phyloP scores from a whole-genome alignment of 768 basidiomycete genomes.

The Serpula lacrymans region DNA sequence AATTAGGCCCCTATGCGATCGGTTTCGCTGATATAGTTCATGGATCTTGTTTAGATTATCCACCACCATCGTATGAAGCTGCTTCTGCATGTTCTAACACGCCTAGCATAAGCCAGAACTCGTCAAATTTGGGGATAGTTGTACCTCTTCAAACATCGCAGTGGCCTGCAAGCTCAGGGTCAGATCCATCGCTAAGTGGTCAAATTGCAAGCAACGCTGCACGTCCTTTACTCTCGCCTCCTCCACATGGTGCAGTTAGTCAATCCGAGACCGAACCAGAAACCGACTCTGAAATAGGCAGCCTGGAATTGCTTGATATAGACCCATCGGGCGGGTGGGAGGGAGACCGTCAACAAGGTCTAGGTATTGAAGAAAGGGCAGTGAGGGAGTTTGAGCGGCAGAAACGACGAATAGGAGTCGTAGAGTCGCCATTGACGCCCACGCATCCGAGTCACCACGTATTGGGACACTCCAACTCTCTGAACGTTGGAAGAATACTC shows the following conservation, averaged over 20 bases:
- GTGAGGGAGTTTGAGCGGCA: conserved; percentile 24
- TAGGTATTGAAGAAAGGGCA: conserved; percentile 40
- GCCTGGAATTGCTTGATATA: conserved; percentile 51
- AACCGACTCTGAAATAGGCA: conserved; percentile 48
- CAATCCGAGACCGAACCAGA: conserved; percentile 19
- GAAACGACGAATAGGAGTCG: conserved; percentile 31
- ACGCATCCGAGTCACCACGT: conserved; percentile 29
- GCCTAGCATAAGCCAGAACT: conserved; percentile 21
- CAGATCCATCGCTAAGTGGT: not conserved
- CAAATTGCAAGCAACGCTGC: conserved; percentile 10
- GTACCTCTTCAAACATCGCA: conserved; percentile 2
- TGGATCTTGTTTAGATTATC: conserved; percentile 51
- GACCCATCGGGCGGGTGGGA: conserved; percentile 43
- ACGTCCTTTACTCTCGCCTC: conserved; percentile 6
- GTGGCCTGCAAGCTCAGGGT: not conserved
- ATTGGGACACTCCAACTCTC: conserved; percentile 8
- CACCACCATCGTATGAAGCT: conserved; percentile 73
- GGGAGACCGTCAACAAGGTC: conserved; percentile 40
- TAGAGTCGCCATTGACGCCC: conserved; percentile 14
- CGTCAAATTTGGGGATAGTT: conserved; percentile 20
- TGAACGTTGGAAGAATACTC: conserved; percentile 23
- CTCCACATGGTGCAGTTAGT: conserved; percentile 1
- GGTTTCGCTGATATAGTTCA: conserved; percentile 11
- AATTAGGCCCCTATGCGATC: conserved; percentile 1
- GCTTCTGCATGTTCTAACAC: conserved; percentile 43